Conservation (phyloP, 371 early-diverging fungal species). For the Ecytonucleospora hepatopenaei region DNA sequence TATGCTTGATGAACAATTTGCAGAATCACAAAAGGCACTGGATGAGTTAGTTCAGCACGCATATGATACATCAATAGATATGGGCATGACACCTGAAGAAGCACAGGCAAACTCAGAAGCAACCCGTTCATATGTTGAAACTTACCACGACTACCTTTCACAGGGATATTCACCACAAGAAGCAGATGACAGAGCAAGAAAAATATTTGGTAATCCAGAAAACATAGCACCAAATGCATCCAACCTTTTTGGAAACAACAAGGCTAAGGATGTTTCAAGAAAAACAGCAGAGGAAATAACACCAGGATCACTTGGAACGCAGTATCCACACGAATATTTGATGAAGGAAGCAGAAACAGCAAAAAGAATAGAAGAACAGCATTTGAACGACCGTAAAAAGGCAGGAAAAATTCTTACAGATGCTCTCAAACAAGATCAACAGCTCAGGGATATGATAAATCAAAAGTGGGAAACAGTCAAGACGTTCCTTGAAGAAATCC, state of each 20-base stretch:
- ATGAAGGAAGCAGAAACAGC: neutral
- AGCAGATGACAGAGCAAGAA: neutral
- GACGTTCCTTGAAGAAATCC: constrained; percentile 1
- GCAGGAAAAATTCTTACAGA: neutral
- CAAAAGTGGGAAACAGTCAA: constrained; percentile 8
- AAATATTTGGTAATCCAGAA: neutral
- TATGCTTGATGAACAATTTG: neutral
- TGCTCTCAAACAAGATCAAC: constrained; percentile 1
- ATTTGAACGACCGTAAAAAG: neutral
- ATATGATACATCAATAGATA: constrained; percentile 4
- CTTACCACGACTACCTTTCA: neutral
- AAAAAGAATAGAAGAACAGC: neutral
- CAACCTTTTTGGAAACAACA: constrained; percentile 1
- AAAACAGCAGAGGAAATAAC: constrained; percentile 2
- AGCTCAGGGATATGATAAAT: constrained; percentile 1
- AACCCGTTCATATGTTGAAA: neutral
- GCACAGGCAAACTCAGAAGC: constrained; percentile 10
- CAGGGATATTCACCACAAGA: neutral
- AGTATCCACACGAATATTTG: neutral
- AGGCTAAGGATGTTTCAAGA: neutral
- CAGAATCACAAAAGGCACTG: neutral
- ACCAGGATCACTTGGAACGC: neutral
- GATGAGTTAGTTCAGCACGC: neutral
- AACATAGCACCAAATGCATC: neutral
- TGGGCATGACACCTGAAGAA: neutral